Base-by-base conservation (phyloP, 495 filamentous ascomycete species). In the Xylaria bambusicola region DNA sequence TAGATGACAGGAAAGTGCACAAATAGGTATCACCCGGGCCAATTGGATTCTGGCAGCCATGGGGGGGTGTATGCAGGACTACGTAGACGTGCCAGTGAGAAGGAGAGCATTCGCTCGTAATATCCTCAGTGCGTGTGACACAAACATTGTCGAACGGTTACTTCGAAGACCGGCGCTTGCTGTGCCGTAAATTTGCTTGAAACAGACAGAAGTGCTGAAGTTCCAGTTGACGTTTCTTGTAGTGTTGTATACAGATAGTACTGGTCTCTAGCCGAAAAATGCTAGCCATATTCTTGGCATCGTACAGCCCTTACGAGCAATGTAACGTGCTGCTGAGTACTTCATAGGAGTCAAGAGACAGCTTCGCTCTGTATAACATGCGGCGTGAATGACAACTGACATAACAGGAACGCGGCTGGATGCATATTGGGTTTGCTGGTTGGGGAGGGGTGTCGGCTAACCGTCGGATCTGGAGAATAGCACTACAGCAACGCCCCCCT, bases 131-230 rank as follows among this genome's bases (percentile, higher is more conserved):
- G 13, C 10, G 31, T 38, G 36, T 38, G 12, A 49, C 24, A 27
- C 24, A 31, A 31, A 47, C 20, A 15, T 2, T 21, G 17, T 21
- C 8, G 17, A 45, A 10, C 36, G 42, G 44, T 38, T 41, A 42
- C n/a, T 36, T 27, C n/a, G 33, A 13, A 33, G 42, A 29, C 44
- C 31, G 15, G 42, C 29, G 27, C 3, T 56, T 56, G 52, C 52
- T 54, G 52, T 54, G 52, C 52, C 52, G 52, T 54, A 54, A 21
- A 23, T 24, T 42, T 17, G 52, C 52, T 24, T 54, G 21, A 31
- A 29, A 54, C 38, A 26, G 29, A 54, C 38, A 42, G 36, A 54
- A 24, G 50, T 41, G 7, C n/a, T 10, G 17, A 12, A 35, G 21
- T 17, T 53, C 50, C 15, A 18, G 23, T 35, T 12, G 31, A 23